Evolutionary conservation across 2,329 filamentous ascomycete genomes (phyloP).

Genomic region (Lomentospora prolificans): DNA sequence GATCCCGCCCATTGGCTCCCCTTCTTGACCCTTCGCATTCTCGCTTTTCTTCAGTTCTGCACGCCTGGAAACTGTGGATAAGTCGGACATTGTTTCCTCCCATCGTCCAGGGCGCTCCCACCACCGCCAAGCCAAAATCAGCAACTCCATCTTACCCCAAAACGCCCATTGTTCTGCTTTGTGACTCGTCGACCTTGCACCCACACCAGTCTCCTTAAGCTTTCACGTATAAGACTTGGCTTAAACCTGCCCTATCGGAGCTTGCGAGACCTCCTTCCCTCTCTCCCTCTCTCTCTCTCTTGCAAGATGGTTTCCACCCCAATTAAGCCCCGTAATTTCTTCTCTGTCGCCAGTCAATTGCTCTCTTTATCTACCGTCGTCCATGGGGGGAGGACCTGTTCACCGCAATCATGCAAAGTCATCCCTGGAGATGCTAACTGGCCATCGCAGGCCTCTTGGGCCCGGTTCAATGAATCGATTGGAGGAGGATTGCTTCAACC

Average conservation of each 20-base stretch:
- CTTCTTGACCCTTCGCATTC: too few relatives aligned
- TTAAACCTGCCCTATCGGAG: background rate
- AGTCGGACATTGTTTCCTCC: too few relatives aligned
- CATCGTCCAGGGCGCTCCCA: too few relatives aligned
- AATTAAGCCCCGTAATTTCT: background rate
- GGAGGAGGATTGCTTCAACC: constrained; percentile 28
- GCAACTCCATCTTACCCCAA: too few relatives aligned
- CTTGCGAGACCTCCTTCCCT: background rate
- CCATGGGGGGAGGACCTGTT: constrained; percentile 3
- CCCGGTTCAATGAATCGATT: constrained; percentile 28
- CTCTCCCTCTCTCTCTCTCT: background rate
- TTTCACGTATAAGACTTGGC: too few relatives aligned
- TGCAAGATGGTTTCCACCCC: background rate
- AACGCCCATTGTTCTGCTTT: too few relatives aligned
- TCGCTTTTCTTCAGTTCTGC: too few relatives aligned
- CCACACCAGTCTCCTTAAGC: too few relatives aligned
- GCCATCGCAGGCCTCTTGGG: constrained; percentile 33
- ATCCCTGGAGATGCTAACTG: constrained; percentile 30
- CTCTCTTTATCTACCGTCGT: background rate
- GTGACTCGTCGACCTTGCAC: too few relatives aligned
- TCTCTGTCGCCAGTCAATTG: background rate
- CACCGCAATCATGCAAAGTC: constrained; percentile 26
- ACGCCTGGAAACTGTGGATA: too few relatives aligned
- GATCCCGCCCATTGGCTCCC: too few relatives aligned
- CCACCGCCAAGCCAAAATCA: too few relatives aligned